Evolutionary conservation across 805 yeast species (phyloP).

Genomic region (Metschnikowia dekortorum): DNA sequence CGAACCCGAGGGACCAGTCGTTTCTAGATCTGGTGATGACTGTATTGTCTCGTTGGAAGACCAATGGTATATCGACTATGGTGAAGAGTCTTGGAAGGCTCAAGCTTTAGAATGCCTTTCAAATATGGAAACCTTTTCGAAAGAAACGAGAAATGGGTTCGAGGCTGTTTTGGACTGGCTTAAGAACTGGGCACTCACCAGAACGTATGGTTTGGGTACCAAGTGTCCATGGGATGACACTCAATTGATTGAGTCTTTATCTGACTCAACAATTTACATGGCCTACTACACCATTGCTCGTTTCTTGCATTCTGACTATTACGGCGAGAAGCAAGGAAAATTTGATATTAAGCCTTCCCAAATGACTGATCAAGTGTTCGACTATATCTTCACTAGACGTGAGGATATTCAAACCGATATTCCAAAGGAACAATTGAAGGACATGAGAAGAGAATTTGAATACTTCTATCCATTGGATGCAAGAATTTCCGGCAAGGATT

Average conservation of each 20-base stretch:
- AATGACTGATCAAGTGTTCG: constrained; percentile 90
- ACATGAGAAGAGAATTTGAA: constrained; percentile 89
- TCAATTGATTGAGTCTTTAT: constrained; percentile 87
- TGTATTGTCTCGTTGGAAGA: constrained; percentile 97
- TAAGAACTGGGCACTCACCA: constrained; percentile 96
- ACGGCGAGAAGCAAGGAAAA: constrained; percentile 72
- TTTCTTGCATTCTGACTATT: constrained; percentile 78
- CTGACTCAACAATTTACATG: constrained; percentile 95
- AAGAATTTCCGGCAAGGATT: constrained; percentile 92
- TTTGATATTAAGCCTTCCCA: constrained; percentile 74
- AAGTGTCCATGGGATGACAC: constrained; percentile 95
- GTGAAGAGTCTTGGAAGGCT: constrained; percentile 86
- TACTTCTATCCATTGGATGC: constrained; percentile 94
- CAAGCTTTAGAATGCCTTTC: constrained; percentile 76
- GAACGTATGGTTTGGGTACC: constrained; percentile 95
- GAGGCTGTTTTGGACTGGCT: constrained; percentile 95
- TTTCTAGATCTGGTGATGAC: constrained; percentile 94
- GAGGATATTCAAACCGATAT: constrained; percentile 57
- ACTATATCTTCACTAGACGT: constrained; percentile 75
- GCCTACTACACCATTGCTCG: constrained; percentile 90
- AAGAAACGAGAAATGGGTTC: constrained; percentile 86
- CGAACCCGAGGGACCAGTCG: constrained; percentile 88
- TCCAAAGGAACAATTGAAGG: constrained; percentile 60
- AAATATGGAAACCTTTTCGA: constrained; percentile 69
- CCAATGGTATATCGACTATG: constrained; percentile 97